Evolutionary conservation across 345 rosid genomes (phyloP), one percentile per base, ranked within the genome.

Genomic region (Ceriops tagal): DNA sequence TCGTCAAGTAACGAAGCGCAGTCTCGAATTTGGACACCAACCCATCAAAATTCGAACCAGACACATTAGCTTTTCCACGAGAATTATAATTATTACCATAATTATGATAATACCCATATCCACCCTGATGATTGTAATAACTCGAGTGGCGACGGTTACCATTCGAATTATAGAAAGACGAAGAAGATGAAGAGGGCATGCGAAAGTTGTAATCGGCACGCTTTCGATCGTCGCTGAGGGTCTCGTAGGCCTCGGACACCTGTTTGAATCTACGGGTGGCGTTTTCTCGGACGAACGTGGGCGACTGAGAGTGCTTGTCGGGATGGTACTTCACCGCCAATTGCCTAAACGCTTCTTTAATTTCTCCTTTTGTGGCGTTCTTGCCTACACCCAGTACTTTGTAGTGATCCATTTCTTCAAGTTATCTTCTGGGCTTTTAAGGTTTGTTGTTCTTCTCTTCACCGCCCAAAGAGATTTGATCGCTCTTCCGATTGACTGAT

Each of bases 171-270:
- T 61, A 22, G 30, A 3, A 49, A 27, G 35, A 21, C 31, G 65
- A 30, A 24, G 75, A 63, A 16, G 83, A 69, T 26, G 66, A 24
- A 28, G 81, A 75, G 24, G 74, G 68, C 30, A 24, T 22, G 59
- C 58, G 75, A 51, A 78, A 26, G 69, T 89, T 84, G 76, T 91
- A 93, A 32, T 81, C 75, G 31, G 95, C 83, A 51, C 97, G 97
- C 73, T 82, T 91, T 31, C 76, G 75, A 58, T 89, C 89, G 74
- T 89, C 88, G 74, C 71, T 53, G 58, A 89, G 86, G 53, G 86
- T 69, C 71, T 87, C 84, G 77, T 93, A 91, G 55, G 98, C 98
- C 82, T 91, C 95, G 61, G 96, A 91, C 49, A 88, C 81, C 22
- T 78, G 92, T 79, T 88, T 93, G 84, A 93, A 93, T 53, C 83